Evolutionary conservation across 1,284 basidiomycete species (phyloP), one percentile per base, ranked within the genome.

Genomic region (Volvariella volvacea): DNA sequence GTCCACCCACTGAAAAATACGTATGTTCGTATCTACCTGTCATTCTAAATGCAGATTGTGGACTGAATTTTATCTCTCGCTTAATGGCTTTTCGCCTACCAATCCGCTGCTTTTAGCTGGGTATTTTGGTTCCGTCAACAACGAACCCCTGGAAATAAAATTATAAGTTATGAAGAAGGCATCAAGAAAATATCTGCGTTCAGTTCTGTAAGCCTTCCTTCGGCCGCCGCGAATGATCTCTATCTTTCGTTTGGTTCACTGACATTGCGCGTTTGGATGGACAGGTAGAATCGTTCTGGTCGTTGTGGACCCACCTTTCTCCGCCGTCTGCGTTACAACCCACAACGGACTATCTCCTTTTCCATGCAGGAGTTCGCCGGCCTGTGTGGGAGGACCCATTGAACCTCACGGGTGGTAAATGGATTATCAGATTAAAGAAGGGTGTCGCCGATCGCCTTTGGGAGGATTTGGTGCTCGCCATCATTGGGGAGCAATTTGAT

Each of bases 331-430:
- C 71, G 6, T 71, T 89, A 21, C 68, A 76, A 17, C 86, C 88
- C 15, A 90, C 88, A 3, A 89, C 88, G 4, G 88, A 91, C 62
- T 88, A 88, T 51, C 78, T 92, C 40, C 74, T 93, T 49, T 93
- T 93, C 67, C 89, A 91, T 57, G 70, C 79, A 2, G 84, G 83
- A 39, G 71, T 93, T 43, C 80, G 80, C 22, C 74, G 89, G 46
- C 90, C 91, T 1, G 85, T 92, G 6, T 93, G 91, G 90, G 90
- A 93, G 61, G 91, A 92, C 62, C 88, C 88, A 1, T 69, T 90
- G 45, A 93, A 93, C 62, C 66, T 84, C 42, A 62, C 76, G n/a
- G 90, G 90, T 21, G 90, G 90, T n/a, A 92, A 92, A 65, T 93
- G 90, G 89, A 89, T 89, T 50, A 79, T 93, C 49, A 84, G 91